Evolutionary conservation across 2,329 filamentous ascomycete genomes (phyloP).

Genomic region (Aspergillus sp.): DNA sequence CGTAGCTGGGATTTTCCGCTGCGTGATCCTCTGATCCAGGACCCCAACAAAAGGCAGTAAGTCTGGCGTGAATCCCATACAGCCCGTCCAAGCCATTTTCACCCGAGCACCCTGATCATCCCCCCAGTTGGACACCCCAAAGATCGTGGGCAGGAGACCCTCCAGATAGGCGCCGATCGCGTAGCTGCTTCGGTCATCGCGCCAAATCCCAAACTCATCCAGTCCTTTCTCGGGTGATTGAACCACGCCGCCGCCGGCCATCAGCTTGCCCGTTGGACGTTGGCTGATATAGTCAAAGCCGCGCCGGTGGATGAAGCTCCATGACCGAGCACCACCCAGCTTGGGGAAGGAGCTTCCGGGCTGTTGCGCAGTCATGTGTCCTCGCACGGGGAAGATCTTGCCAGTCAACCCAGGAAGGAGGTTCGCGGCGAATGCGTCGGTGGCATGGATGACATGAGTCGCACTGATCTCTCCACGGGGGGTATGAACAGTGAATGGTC

Average conservation of each 20-base stretch:
- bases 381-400: slow-evolving; percentile 51
- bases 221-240: slow-evolving; percentile 12
- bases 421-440: slow-evolving; percentile 54
- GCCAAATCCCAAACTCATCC: slow-evolving; percentile 21
- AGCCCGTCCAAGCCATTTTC: slow-evolving; percentile 52
- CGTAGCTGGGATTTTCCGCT: no score
- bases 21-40: no score
- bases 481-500: slow-evolving; percentile 28
- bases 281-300: slow-evolving; percentile 41
- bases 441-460: slow-evolving; percentile 50
- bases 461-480: slow-evolving; percentile 44
- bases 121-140: slow-evolving; percentile 31
- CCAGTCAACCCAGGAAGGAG: slow-evolving; percentile 47
- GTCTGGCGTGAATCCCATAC: slow-evolving; percentile 58
- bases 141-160: slow-evolving; percentile 26
- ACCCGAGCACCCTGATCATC: slow-evolving; percentile 25
- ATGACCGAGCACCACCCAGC: slow-evolving; percentile 5
- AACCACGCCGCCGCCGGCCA: slow-evolving; percentile 22
- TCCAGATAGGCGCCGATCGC: slow-evolving; percentile 24
- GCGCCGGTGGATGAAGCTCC: slow-evolving; percentile 23
- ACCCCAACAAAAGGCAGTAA: slow-evolving; percentile 53
- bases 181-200: slow-evolving; percentile 12
- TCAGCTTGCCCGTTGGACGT: slow-evolving; percentile 15
- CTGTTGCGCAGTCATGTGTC: slow-evolving; percentile 49
- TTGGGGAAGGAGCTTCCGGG: slow-evolving; percentile 27